Conservation (phyloP, 192 early-diverging fungal genomes). For the Neocallimastix lanati region DNA sequence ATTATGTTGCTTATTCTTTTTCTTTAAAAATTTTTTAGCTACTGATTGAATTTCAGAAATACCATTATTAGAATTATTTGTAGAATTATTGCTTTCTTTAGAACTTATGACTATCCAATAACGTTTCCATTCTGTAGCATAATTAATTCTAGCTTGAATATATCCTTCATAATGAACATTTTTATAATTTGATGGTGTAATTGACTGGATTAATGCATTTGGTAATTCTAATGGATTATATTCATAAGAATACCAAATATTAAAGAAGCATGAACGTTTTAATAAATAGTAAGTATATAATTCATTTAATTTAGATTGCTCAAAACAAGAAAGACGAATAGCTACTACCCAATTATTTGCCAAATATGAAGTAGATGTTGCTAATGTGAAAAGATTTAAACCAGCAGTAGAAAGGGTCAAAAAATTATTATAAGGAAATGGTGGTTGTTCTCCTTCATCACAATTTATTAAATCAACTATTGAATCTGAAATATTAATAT, state of each 20-base stretch:
- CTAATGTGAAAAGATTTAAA: constrained; percentile 17
- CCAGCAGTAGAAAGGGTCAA: constrained; percentile 15
- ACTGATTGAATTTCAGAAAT: neutral
- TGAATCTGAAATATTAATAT: constrained; percentile 14
- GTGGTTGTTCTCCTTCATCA: constrained; percentile 8
- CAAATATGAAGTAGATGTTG: constrained; percentile 13
- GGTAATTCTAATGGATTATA: constrained; percentile 7
- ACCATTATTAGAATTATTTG: neutral
- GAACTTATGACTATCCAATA: constrained; percentile 14
- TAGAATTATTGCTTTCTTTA: neutral
- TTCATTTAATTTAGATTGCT: constrained; percentile 11
- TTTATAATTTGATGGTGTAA: constrained; percentile 1
- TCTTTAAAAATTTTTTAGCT: neutral
- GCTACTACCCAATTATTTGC: constrained; percentile 19
- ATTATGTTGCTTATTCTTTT: constrained; percentile 1
- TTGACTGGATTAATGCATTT: neutral
- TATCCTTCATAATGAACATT: constrained; percentile 15
- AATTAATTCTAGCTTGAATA: constrained; percentile 10
- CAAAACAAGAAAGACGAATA: constrained; percentile 18
- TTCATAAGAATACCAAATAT: constrained; percentile 10
- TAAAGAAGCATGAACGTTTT: constrained; percentile 3
- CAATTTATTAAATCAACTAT: constrained; percentile 9
- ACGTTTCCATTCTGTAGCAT: constrained; percentile 10
- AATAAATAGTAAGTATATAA: constrained; percentile 13
- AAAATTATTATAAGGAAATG: constrained; percentile 16